These are phyloP conservation scores for Candida jianshihensis DNA, from an alignment of 805 yeast genomes.

Conservation along the genomic window DNA sequence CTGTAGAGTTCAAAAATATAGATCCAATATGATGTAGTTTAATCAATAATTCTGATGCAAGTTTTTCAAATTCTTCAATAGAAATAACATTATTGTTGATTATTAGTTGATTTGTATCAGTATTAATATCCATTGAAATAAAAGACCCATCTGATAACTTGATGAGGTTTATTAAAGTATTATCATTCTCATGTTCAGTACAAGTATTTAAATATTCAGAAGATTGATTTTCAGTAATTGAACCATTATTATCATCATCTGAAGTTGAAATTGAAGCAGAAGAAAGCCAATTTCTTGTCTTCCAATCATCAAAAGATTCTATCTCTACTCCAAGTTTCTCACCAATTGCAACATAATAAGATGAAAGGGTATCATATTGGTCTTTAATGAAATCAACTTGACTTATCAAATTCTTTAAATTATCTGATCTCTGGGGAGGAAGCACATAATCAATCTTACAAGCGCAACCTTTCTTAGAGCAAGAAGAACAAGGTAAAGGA, in stretches of 20 bases:
- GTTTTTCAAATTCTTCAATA: constrained; percentile 9
- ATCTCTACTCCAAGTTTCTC: constrained; percentile 6
- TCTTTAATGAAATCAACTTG: constrained; percentile 13
- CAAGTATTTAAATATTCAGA: background rate
- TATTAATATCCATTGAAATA: constrained; percentile 7
- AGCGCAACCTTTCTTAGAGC: constrained; percentile 41
- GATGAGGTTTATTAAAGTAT: constrained; percentile 4
- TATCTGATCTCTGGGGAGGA: constrained; percentile 36
- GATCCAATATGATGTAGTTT: constrained; percentile 4
- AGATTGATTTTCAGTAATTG: background rate
- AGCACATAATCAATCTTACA: constrained; percentile 52
- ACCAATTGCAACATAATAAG: constrained; percentile 13
- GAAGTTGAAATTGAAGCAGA: background rate
- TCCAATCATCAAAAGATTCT: constrained; percentile 15
- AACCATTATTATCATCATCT: background rate
- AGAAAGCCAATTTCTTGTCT: background rate
- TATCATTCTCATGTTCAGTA: constrained; percentile 2
- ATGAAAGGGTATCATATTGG: constrained; percentile 8
- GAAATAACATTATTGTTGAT: constrained; percentile 11
- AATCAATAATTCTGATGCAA: constrained; percentile 3
- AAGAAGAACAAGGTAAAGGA: constrained; percentile 53
- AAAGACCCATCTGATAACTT: constrained; percentile 11
- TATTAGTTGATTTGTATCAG: constrained; percentile 1
- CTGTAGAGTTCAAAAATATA: background rate
- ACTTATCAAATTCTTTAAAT: constrained; percentile 16